Percentiles rank a stretch among this genome's conserved stretches.
These are phyloP conservation scores for Silene latifolia DNA, from an alignment of 148 eudicot species.

Conservation along the genomic window DNA sequence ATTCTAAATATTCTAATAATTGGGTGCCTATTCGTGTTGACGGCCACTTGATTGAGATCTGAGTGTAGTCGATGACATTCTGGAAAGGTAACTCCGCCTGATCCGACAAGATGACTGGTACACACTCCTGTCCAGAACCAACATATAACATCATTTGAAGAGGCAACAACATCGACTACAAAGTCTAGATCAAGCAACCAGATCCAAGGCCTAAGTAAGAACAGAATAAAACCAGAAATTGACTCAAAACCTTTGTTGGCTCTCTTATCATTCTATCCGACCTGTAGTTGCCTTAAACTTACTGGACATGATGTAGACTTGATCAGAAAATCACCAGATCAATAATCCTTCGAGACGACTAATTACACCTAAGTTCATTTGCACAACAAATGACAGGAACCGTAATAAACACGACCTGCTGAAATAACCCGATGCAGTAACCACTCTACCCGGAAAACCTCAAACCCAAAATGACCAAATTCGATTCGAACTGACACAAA, in stretches of 20 bases:
- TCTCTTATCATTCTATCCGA: too few species aligned
- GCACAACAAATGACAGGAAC: too few species aligned
- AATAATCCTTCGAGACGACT: too few species aligned
- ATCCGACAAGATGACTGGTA: slow-evolving; percentile 88
- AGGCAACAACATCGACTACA: background rate
- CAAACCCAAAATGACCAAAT: background rate
- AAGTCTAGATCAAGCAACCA: background rate
- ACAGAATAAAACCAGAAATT: background rate
- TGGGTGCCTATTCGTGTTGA: slow-evolving; percentile 66
- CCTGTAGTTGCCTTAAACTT: too few species aligned
- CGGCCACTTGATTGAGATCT: slow-evolving; percentile 92
- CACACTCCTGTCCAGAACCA: slow-evolving; percentile 72
- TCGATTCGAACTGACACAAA: background rate
- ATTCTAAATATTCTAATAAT: slow-evolving; percentile 81
- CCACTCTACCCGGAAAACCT: background rate
- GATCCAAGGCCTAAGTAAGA: background rate
- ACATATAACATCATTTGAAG: background rate
- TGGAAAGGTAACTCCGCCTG: slow-evolving; percentile 90
- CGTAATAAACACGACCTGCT: background rate
- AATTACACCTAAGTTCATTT: too few species aligned
- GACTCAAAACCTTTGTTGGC: background rate
- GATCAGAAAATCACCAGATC: too few species aligned
- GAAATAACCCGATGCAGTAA: background rate
- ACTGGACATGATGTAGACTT: too few species aligned
- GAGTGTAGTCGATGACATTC: slow-evolving; percentile 70